These are phyloP conservation scores for Podaxis mareebaensis DNA, from an alignment of 768 basidiomycete genomes.

Conservation along the genomic window DNA sequence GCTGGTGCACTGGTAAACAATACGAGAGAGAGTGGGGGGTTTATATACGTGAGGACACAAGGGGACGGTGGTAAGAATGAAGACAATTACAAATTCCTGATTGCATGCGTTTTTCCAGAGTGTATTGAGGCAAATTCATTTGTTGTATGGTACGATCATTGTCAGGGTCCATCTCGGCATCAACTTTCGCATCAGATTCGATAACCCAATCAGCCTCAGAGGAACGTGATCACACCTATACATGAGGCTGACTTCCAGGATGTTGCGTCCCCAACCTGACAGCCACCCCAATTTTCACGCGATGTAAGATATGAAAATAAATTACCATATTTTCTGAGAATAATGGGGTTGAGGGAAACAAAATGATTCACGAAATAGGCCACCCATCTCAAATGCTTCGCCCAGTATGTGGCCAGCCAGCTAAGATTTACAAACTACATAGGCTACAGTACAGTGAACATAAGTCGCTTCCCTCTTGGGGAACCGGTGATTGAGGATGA, in stretches of 20 bases:
- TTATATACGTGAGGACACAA: conserved; percentile 18
- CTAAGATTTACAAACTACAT: too few species aligned
- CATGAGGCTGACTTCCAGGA: conserved; percentile 4
- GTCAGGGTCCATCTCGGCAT: conserved; percentile 15
- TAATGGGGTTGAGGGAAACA: neutral
- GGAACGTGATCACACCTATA: neutral
- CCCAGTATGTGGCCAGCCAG: too few species aligned
- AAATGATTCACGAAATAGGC: neutral
- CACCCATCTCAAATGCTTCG: too few species aligned
- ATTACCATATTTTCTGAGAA: neutral
- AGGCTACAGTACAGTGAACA: too few species aligned
- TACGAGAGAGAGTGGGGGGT: conserved; percentile 11
- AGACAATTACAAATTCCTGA: conserved; percentile 8
- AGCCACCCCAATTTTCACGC: neutral
- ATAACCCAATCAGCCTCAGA: neutral
- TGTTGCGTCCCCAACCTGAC: neutral
- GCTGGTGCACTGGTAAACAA: neutral
- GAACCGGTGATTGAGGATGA: too few species aligned
- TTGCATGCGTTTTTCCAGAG: neutral
- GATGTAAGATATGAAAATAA: neutral
- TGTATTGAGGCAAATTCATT: neutral
- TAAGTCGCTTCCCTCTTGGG: too few species aligned
- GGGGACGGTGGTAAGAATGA: conserved; percentile 9
- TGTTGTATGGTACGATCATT: conserved; percentile 2
- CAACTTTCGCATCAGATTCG: conserved; percentile 1